Evolutionary conservation across 306 rosid genomes (phyloP), one percentile per base, ranked within the genome.

Genomic region (Corylus avellana): DNA sequence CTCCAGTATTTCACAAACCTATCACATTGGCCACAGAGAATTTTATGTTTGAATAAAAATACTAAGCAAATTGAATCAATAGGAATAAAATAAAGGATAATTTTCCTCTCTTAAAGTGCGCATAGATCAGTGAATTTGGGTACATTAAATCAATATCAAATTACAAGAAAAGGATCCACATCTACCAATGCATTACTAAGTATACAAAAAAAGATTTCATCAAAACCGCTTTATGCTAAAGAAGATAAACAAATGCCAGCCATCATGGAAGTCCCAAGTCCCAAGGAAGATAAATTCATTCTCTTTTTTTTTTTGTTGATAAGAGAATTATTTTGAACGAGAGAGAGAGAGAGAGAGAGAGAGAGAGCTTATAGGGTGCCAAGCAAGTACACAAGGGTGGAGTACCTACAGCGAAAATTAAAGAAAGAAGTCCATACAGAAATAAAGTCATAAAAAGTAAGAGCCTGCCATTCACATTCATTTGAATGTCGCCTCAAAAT

Each of bases 1-100:
- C 89, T 91, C 98, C 8, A 94, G 98, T 83, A 90, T 83, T 83
- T 92, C 97, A 75, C 98, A 91, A 49, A 85, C 93, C 98, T 94
- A 82, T 76, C 46, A 80, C 48, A 84, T 84, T 72, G 73, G 32
- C 72, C 59, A 78, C 48, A 70, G 63, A 75, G 61, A 63, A 46
- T 13, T 13, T 7, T 73, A 18, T 48, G 25, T 37, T 44, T 68
- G 16, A 71, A 22, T 70, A 18, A 48, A 63, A 13, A 48, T 73
- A 1, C 9, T 39, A 51, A 73, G 35, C 57, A 51, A 16, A 73
- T 53, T 14, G 29, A 70, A 67, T 4, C 49, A 67, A 10, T 5
- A 18, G 72, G 72, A 47, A 9, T 64, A 64, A 64, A 64, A 7
- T 29, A 39, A 7, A 5, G 20, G 11, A 64, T 64, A 35, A 13